These are phyloP conservation scores for Candida insectorum DNA, from an alignment of 805 yeast genomes.

Conservation along the genomic window DNA sequence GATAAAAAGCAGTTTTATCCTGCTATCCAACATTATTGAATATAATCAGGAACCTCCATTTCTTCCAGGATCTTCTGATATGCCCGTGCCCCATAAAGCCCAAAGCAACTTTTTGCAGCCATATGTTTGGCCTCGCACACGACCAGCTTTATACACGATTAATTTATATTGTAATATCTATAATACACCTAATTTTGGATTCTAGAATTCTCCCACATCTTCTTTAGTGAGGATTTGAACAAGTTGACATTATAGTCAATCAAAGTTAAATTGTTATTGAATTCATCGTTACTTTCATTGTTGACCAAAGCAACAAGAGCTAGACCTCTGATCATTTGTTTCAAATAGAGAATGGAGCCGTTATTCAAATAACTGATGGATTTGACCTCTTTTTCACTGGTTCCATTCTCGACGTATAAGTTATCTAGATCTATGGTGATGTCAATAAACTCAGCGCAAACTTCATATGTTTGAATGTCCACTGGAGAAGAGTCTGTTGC, in stretches of 20 bases:
- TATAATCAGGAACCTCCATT: no score
- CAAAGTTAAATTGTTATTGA: conserved; percentile 53
- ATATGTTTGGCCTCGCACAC: no score
- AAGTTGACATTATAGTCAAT: conserved; percentile 87
- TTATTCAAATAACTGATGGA: conserved; percentile 76
- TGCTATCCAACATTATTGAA: no score
- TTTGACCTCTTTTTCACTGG: conserved; percentile 41
- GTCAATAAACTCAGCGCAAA: conserved; percentile 95
- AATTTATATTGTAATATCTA: no score
- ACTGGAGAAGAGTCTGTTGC: conserved; percentile 97
- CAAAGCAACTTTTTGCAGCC: no score
- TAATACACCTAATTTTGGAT: conserved; percentile 2
- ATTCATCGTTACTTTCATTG: conserved; percentile 23
- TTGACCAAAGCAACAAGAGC: conserved; percentile 82
- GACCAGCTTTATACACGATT: no score
- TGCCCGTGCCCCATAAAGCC: no score
- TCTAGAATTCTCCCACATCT: conserved; percentile 56
- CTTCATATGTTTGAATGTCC: conserved; percentile 92
- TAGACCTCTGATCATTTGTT: conserved; percentile 89
- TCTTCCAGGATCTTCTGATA: no score
- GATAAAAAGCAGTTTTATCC: no score
- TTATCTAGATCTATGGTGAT: conserved; percentile 87
- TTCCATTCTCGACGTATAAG: conserved; percentile 41
- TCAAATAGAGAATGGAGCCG: conserved; percentile 79
- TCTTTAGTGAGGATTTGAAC: conserved; percentile 71